Percentiles rank a stretch among this genome's conserved stretches.
phyloP scores from a whole-genome alignment of 2,329 filamentous ascomycete genomes.

The Rhynchosporium graminicola region DNA sequence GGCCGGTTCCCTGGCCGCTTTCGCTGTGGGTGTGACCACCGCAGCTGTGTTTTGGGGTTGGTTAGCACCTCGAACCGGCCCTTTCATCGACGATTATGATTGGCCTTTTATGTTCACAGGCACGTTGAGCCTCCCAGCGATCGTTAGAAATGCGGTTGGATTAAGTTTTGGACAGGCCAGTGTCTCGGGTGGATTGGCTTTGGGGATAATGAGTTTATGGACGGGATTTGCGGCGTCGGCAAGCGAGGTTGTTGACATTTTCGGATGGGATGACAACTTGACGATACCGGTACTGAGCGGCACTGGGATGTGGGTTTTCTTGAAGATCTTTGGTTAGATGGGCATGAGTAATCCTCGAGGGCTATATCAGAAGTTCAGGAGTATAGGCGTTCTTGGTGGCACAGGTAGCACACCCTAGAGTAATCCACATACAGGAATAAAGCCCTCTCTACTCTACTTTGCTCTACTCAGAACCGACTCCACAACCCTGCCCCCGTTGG shows the following conservation, averaged over 20 bases:
- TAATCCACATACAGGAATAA: constrained; percentile 25
- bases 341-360: constrained; percentile 20
- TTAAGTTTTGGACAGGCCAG: constrained; percentile 58
- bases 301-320: constrained; percentile 84
- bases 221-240: constrained; percentile 86
- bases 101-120: constrained; percentile 82
- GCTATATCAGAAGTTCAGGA: constrained; percentile 10
- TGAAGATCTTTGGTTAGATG: constrained; percentile 73
- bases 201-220: constrained; percentile 79
- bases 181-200: constrained; percentile 69
- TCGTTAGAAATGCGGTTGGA: constrained; percentile 60
- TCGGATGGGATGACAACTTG: constrained; percentile 95
- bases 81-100: constrained; percentile 67
- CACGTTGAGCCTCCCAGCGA: constrained; percentile 66
- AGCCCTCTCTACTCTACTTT: neutral
- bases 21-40: constrained; percentile 77
- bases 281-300: constrained; percentile 94
- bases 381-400: constrained; percentile 28
- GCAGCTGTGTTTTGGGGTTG: constrained; percentile 88
- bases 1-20: constrained; percentile 84
- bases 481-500: neutral
- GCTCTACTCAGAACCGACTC: neutral
- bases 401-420: constrained; percentile 26
- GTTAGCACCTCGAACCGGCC: constrained; percentile 68
- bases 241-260: constrained; percentile 89